Base-by-base conservation (phyloP, 805 yeast species). In the Saturnispora bothae region DNA sequence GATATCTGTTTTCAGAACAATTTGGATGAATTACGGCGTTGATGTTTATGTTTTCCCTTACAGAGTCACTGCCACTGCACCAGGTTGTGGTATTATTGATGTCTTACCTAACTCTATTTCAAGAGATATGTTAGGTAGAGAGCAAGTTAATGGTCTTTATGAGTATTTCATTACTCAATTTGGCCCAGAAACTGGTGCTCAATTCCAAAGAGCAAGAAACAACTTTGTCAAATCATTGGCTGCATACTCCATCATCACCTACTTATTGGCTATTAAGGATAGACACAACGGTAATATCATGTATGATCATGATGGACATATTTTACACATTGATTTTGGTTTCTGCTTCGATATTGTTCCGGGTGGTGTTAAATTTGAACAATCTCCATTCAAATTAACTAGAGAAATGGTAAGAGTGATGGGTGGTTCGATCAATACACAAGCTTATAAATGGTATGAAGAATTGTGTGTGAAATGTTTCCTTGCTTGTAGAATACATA, bases 71-170 rank as follows among this genome's bases (percentile, higher is more conserved):
- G 98, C 99, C 1, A 92, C 99, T 8, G 96, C 95, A 3, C 97
- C 98, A 1, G 98, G 99, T 0, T 88, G 97, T 65, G 99, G 99
- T 60, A 94, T 92, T 31, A 92, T 92, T 63, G 99, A 94, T 57
- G 98, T 94, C 23, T 69, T 92, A 47, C 98, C 98, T 25, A 83
- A 89, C 55, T 81, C 96, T 5, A 79, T 85, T 20, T 85, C 96
- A 31, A 76, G 99, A 63, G 99, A 92, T 61, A 89, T 92, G 97
- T 69, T 92, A 37, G 99, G 99, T 30, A 75, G 99, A 53, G 99
- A 92, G 55, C 98, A 98, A 1, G 98, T 92, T 20, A 92, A 92
- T 59, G 98, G 97, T 2, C 66, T 92, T 39, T 86, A 84, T 54
- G 96, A 89, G 53, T 92, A 89, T 61, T 92, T 80, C 61, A 75